phyloP scores from a whole-genome alignment of 2,329 filamentous ascomycete species.

The Graphium sp. region DNA sequence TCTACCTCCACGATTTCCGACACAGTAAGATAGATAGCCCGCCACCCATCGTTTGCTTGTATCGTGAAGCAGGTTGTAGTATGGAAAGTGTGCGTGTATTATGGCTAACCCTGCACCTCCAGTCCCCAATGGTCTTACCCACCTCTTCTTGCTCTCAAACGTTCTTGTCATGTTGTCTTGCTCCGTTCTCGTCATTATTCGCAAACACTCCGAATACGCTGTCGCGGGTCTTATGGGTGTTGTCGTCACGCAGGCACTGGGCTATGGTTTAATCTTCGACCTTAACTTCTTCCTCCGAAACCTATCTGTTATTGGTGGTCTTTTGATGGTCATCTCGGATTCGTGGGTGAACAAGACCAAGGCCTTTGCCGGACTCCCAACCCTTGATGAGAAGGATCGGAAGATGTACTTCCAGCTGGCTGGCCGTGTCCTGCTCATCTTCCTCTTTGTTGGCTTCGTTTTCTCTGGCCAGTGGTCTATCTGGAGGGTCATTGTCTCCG shows the following conservation, averaged over 20 bases:
- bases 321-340: slow-evolving; percentile 96
- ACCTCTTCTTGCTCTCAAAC: slow-evolving; percentile 83
- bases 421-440: slow-evolving; percentile 86
- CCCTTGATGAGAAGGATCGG: slow-evolving; percentile 95
- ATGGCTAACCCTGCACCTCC: slow-evolving; percentile 6
- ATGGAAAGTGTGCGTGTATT: not conserved
- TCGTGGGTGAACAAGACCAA: slow-evolving; percentile 97
- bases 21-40: slow-evolving; percentile 49
- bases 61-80: not conserved
- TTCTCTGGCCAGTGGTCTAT: slow-evolving; percentile 89
- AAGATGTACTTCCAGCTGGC: slow-evolving; percentile 99
- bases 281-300: slow-evolving; percentile 99
- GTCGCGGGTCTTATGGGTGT: slow-evolving; percentile 81
- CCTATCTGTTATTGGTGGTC: slow-evolving; percentile 87
- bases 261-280: slow-evolving; percentile 96
- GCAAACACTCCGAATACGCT: slow-evolving; percentile 86
- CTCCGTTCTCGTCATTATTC: slow-evolving; percentile 74
- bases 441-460: slow-evolving; percentile 93
- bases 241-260: slow-evolving; percentile 82
- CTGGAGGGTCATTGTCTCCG: slow-evolving; percentile 69
- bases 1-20: slow-evolving; percentile 84
- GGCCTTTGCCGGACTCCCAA: slow-evolving; percentile 83
- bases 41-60: not conserved
- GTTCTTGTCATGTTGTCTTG: slow-evolving; percentile 74
- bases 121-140: slow-evolving; percentile 82